Evolutionary conservation across 208 protist species (phyloP).

Genomic region (Leishmania major): DNA sequence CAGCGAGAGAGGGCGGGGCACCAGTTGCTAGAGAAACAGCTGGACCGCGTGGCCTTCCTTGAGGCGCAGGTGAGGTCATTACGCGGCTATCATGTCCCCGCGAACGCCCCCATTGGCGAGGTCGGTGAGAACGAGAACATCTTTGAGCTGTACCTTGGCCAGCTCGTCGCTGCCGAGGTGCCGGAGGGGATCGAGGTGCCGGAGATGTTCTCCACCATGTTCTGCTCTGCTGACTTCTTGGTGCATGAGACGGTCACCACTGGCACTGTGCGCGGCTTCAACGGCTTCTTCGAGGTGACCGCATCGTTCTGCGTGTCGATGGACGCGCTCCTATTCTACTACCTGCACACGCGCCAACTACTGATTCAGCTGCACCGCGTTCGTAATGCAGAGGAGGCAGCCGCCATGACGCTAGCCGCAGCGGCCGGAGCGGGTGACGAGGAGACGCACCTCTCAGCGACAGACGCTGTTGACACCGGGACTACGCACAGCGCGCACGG

Average conservation of each 20-base stretch:
- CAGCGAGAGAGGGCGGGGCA: conserved; percentile 58
- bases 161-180: conserved; percentile 75
- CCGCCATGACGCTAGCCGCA: conserved; percentile 18
- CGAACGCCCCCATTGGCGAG: conserved; percentile 46
- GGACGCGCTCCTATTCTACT: conserved; percentile 88
- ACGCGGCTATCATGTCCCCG: conserved; percentile 73
- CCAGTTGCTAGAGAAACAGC: conserved; percentile 62
- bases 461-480: neutral
- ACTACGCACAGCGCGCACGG: conserved; percentile 5
- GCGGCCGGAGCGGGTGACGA: neutral
- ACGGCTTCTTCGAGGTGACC: conserved; percentile 91
- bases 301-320: conserved; percentile 85
- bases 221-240: conserved; percentile 89
- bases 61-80: conserved; percentile 86
- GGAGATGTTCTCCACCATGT: conserved; percentile 58
- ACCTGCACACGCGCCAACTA: conserved; percentile 81
- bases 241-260: conserved; percentile 91
- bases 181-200: conserved; percentile 48
- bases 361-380: conserved; percentile 89
- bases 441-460: neutral
- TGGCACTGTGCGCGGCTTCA: conserved; percentile 76
- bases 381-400: conserved; percentile 65
- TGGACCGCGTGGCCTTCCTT: conserved; percentile 86
- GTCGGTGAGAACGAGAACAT: conserved; percentile 71
- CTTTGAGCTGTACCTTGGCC: conserved; percentile 91